phyloP scores from a whole-genome alignment of 352 stramenopile genomes.

The Phytopythium montanum region DNA sequence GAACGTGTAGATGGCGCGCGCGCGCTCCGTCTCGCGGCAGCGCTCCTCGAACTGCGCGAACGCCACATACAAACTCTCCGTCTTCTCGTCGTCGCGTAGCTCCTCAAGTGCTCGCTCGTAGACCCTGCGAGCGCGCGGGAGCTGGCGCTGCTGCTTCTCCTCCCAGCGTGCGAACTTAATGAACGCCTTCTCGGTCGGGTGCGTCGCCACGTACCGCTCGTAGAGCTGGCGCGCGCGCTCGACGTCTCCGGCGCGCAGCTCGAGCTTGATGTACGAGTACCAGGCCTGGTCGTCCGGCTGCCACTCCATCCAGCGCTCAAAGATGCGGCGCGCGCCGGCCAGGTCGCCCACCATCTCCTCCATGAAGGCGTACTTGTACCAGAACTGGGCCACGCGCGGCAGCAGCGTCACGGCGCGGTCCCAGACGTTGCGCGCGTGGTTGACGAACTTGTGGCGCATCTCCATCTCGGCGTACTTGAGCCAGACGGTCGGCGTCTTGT shows the following conservation, averaged over 20 bases:
- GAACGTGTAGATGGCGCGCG: slow-evolving; percentile 88
- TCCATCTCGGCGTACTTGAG: slow-evolving; percentile 99
- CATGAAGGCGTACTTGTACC: slow-evolving; percentile 99
- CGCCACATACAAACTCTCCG: slow-evolving; percentile 87
- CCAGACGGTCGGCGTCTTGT: slow-evolving; percentile 94
- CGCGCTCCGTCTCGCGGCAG: slow-evolving; percentile 92
- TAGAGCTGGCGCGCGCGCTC: slow-evolving; percentile 90
- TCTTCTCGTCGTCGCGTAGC: slow-evolving; percentile 75
- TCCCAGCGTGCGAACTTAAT: slow-evolving; percentile 99
- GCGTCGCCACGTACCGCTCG: slow-evolving; percentile 92
- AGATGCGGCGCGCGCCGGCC: slow-evolving; percentile 92
- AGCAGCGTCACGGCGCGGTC: slow-evolving; percentile 93
- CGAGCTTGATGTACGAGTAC: slow-evolving; percentile 98
- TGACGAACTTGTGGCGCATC: slow-evolving; percentile 99
- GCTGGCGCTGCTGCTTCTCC: slow-evolving; percentile 92
- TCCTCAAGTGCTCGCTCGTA: slow-evolving; percentile 96
- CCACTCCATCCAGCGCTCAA: slow-evolving; percentile 97
- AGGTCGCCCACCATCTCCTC: slow-evolving; percentile 98
- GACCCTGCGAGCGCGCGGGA: slow-evolving; percentile 89
- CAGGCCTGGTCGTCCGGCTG: slow-evolving; percentile 98
- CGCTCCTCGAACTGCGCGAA: slow-evolving; percentile 98
- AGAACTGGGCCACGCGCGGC: slow-evolving; percentile 96
- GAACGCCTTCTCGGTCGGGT: slow-evolving; percentile 90
- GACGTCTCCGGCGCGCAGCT: slow-evolving; percentile 90
- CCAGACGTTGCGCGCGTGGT: slow-evolving; percentile 97